Evolutionary conservation across 2,329 filamentous ascomycete species (phyloP), one percentile per base, ranked within the genome.

Genomic region (Cladosporium cucumerinum): DNA sequence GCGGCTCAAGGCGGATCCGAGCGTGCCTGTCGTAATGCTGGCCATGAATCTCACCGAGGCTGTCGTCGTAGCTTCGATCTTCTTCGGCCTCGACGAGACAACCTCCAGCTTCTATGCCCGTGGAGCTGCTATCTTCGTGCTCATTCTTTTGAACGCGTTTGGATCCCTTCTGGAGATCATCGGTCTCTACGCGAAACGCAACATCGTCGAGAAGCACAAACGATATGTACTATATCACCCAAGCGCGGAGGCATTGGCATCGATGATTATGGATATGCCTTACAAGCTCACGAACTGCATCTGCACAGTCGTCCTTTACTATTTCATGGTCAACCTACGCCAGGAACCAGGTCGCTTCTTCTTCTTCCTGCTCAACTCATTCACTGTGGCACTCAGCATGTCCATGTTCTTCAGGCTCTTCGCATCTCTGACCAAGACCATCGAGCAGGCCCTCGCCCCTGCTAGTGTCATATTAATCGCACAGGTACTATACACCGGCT

Each of bases 211-310:
- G 74, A 96, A 96, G 74, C 92, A 96, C 70, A 80, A 84, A 61
- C 87, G 89, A 65, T 96, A 95, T 74, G 91, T 91, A 23, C 83
- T 96, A 21, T 95, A 96, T 72, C 92, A 95, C 72, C 91, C 92
- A 0, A 91, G 89, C 12, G 89, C 91, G 16, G 92, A 96, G 81
- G 90, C 91, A n/a, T 82, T 91, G 64, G 86, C 89, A 0, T 75
- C 75, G 0, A 75, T 81, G 39, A 66, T 83, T 10, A 73, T 76
- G 11, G 81, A 83, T 59, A 69, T 83, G 65, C 81, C 81, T 0
- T 78, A 79, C 61, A 82, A 82, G 66, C 71, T 82, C 18, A 26
- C 61, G 0, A 79, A 79, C 28, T 72, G 73, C 25, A 70, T 84
- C 6, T 66, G 78, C 23, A 82, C 80, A 67, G 81, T 79, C 49